Conservation (phyloP, 148 eudicot genomes). For the Cornus kousa region DNA sequence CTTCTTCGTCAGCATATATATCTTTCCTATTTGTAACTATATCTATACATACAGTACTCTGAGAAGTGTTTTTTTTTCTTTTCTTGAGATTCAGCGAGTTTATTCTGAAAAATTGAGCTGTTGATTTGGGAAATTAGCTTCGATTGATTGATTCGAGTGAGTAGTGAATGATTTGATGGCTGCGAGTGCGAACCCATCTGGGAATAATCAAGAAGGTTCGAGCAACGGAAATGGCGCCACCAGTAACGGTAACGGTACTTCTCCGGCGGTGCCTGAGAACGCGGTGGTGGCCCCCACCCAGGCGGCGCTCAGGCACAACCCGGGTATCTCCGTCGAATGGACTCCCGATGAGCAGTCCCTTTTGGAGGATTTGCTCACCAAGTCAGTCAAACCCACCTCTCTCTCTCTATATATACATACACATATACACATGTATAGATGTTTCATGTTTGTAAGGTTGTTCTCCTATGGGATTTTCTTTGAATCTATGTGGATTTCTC, state of each 20-base stretch:
- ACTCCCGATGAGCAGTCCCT: constrained; percentile 67
- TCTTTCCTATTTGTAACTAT: no score
- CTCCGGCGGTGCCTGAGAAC: constrained; percentile 44
- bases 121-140: not conserved
- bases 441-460: not conserved
- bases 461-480: not conserved
- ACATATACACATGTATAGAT: no score
- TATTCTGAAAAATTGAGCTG: not conserved
- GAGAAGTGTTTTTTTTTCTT: no score
- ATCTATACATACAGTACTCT: no score
- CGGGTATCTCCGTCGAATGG: constrained; percentile 75
- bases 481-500: not conserved
- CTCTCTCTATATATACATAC: not conserved
- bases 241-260: constrained; percentile 18
- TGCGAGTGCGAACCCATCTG: constrained; percentile 61
- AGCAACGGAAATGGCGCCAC: constrained; percentile 22
- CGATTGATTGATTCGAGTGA: not conserved
- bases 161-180: constrained; percentile 23
- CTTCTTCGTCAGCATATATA: not conserved
- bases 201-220: constrained; percentile 38
- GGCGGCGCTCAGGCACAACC: constrained; percentile 64
- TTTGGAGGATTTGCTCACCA: constrained; percentile 64
- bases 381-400: constrained; percentile 37
- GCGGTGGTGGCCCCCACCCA: constrained; percentile 41
- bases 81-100: not conserved